Conservation (phyloP, 768 basidiomycete species). For the Cytidiella melzeri region DNA sequence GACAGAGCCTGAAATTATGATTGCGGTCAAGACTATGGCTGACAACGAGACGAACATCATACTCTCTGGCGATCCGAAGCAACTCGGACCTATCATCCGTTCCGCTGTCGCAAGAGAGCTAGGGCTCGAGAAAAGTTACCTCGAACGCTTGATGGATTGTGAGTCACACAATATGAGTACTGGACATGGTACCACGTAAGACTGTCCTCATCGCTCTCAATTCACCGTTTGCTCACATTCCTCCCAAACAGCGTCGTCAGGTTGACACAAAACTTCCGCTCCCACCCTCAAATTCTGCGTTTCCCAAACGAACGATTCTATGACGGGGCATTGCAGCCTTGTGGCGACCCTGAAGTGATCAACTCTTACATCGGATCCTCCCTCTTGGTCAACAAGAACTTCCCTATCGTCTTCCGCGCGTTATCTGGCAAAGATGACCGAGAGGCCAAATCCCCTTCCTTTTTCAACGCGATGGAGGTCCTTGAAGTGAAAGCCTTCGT, state of each 20-base stretch:
- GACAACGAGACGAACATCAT: conserved; percentile 48
- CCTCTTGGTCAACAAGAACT: conserved; percentile 34
- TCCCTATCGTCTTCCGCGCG: conserved; percentile 60
- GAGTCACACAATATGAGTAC: conserved; percentile 16
- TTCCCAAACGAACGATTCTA: conserved; percentile 64
- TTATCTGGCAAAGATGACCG: conserved; percentile 56
- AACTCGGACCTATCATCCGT: conserved; percentile 63
- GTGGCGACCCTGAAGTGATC: conserved; percentile 31
- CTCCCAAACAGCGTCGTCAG: conserved; percentile 45
- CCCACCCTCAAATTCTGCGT: conserved; percentile 51
- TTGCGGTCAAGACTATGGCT: conserved; percentile 56
- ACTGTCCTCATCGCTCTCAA: not conserved
- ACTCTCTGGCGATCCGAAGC: conserved; percentile 66
- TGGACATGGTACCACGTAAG: conserved; percentile 16
- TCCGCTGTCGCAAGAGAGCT: conserved; percentile 50
- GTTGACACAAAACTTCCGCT: conserved; percentile 59
- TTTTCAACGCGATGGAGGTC: conserved; percentile 62
- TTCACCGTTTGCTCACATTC: not conserved
- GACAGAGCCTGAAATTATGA: conserved; percentile 61
- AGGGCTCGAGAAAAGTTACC: conserved; percentile 52
- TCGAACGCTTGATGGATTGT: conserved; percentile 48
- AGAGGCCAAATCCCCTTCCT: conserved; percentile 64
- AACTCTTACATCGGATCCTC: conserved; percentile 22
- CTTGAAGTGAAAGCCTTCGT: conserved; percentile 47
- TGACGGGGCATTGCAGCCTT: conserved; percentile 41